Evolutionary conservation across 371 early-diverging fungal species (phyloP).

Genomic region (Rhizopus microsporus): DNA sequence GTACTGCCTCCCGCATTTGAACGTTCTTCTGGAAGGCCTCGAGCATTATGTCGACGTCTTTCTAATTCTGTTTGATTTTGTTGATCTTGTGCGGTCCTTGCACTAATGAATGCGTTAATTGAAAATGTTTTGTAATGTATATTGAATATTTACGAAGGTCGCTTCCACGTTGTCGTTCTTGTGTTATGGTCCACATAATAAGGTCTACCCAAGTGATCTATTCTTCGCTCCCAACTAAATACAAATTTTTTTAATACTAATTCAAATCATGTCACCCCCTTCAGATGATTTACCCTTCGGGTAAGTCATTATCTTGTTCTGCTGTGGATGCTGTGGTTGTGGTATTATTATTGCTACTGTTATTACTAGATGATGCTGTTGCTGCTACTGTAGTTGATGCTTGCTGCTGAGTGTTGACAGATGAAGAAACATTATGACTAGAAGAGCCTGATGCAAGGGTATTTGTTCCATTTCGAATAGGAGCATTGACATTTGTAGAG

Average conservation of each 20-base stretch:
- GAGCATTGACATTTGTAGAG: conserved; percentile 60
- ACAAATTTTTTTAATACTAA: background rate
- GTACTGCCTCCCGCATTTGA: conserved; percentile 27
- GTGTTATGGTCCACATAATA: conserved; percentile 78
- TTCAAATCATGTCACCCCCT: background rate
- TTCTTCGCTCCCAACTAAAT: conserved; percentile 71
- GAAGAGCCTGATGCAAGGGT: conserved; percentile 38
- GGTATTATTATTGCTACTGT: conserved; percentile 10
- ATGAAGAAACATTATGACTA: conserved; percentile 18
- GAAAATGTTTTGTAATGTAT: background rate
- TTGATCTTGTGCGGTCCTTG: conserved; percentile 53
- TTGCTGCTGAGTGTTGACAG: conserved; percentile 20
- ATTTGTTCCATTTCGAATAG: conserved; percentile 44
- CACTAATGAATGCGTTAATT: conserved; percentile 14
- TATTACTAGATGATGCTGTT: background rate
- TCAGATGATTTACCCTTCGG: conserved; percentile 56
- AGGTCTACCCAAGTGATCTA: conserved; percentile 65
- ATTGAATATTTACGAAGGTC: conserved; percentile 50
- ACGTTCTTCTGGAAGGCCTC: conserved; percentile 73
- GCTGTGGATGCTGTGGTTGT: conserved; percentile 18
- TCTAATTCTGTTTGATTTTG: conserved; percentile 69
- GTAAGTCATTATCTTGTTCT: conserved; percentile 56
- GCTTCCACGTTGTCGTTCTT: conserved; percentile 73
- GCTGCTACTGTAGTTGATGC: background rate
- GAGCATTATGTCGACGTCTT: conserved; percentile 75